phyloP scores from a whole-genome alignment of 495 filamentous ascomycete species.

The Clohesyomyces aquaticus region DNA sequence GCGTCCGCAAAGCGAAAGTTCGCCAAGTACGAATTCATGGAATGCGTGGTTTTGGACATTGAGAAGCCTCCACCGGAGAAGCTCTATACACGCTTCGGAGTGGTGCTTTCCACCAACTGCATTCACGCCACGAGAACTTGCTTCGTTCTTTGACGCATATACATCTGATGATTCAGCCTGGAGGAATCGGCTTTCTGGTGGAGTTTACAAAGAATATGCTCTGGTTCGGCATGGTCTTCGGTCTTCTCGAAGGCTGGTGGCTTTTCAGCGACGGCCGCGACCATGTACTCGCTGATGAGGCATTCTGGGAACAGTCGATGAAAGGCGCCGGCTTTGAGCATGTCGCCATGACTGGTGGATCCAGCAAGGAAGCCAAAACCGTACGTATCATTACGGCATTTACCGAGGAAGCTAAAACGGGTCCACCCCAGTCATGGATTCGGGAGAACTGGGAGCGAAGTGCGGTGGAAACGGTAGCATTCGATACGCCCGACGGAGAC shows the following conservation, averaged over 20 bases:
- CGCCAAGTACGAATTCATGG: constrained; percentile 32
- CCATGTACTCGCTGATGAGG: no score
- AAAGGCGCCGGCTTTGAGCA: no score
- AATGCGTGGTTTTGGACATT: constrained; percentile 6
- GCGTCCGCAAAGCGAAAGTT: constrained; percentile 35
- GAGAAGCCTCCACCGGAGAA: constrained; percentile 31
- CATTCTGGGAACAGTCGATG: no score
- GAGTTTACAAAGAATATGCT: constrained; percentile 33
- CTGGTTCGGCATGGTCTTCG: constrained; percentile 47
- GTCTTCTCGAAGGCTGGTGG: constrained; percentile 51
- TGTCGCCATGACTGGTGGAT: no score
- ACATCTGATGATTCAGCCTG: background rate
- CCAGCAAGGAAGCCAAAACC: no score
- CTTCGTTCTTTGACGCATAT: background rate
- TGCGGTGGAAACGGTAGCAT: no score
- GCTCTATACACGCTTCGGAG: constrained; percentile 40
- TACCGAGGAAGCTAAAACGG: no score
- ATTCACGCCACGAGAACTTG: constrained; percentile 52
- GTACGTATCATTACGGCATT: no score
- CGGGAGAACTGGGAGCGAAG: no score
- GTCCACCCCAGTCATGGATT: no score
- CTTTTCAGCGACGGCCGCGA: no score
- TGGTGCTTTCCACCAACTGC: constrained; percentile 51
- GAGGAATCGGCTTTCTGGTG: constrained; percentile 9
- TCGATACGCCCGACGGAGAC: no score